Evolutionary conservation across 2,329 filamentous ascomycete genomes (phyloP), one percentile per base, ranked within the genome.

Genomic region (Arthrinium phaeospermum): DNA sequence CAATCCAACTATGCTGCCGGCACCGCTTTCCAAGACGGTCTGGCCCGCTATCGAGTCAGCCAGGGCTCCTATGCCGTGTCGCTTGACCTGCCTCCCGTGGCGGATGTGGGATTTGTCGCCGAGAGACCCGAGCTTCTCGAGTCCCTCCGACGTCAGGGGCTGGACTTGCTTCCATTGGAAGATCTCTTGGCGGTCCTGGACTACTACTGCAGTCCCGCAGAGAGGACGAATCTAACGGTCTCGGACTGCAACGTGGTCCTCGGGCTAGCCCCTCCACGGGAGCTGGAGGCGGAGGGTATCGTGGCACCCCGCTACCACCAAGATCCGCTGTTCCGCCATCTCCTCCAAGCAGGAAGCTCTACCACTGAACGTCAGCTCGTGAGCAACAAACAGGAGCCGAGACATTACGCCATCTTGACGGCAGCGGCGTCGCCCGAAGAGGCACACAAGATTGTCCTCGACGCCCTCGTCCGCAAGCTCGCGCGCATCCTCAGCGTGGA

Each of bases 381-480:
- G 24, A 71, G 67, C 34, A 47, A 68, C 30, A 71, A 73, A 24
- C 73, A 73, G 68, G 53, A 74, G 3, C 68, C 72, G 19, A 73
- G 75, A 64, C 68, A 76, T 51, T 71, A 68, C 0, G 71, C 73
- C 10, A 74, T 75, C 5, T 76, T 81, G 0, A 47, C 76, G 4
- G 73, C 73, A 7, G 75, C 78, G 13, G 37, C 70, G 0, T 78
- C 79, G 1, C 53, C 72, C 13, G 71, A 71, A 8, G 78, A 78
- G 64, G 77, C 75, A 4, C 75, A 73, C 44, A 44, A 73, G 27
- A 70, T 79, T 16, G 75, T 77, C 0, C 67, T 78, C 0, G 75
- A 80, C 5, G 78, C 79, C 0, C 51, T 81, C 27, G 73, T 80
- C 19, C 70, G 74, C 27, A 78, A 78, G 70, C 70, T 80, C 4